Evolutionary conservation across 345 rosid genomes (phyloP).

Genomic region (Noccaea caerulescens): DNA sequence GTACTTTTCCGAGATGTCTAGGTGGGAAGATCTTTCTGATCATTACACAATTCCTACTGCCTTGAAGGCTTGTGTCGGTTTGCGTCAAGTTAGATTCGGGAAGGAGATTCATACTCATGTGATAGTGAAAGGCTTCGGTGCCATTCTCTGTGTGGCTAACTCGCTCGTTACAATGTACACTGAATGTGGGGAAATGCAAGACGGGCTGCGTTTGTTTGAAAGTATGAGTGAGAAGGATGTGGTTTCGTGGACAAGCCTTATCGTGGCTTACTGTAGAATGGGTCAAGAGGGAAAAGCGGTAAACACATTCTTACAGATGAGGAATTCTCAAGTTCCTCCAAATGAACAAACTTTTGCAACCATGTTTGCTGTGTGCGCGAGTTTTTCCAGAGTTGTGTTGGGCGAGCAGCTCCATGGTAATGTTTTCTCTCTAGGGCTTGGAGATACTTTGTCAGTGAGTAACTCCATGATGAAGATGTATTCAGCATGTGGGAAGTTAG

Average conservation of each 20-base stretch:
- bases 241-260: conserved; percentile 80
- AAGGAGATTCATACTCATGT: conserved; percentile 75
- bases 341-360: conserved; percentile 77
- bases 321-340: conserved; percentile 57
- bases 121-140: conserved; percentile 59
- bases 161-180: conserved; percentile 72
- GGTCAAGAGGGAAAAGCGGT: conserved; percentile 68
- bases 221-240: conserved; percentile 66
- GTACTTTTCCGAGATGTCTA: conserved; percentile 72
- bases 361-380: conserved; percentile 65
- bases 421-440: conserved; percentile 57
- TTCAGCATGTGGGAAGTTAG: conserved; percentile 65
- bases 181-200: conserved; percentile 73
- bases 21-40: conserved; percentile 55
- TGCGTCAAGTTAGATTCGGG: conserved; percentile 60
- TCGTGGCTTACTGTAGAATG: conserved; percentile 58
- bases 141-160: conserved; percentile 64
- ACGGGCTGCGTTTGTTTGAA: conserved; percentile 61
- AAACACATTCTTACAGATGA: conserved; percentile 61
- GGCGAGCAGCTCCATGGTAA: conserved; percentile 85
- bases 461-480: conserved; percentile 74
- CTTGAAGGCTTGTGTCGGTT: conserved; percentile 80
- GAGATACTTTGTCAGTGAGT: conserved; percentile 58
- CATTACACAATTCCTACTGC: conserved; percentile 61
- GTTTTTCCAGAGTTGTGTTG: conserved; percentile 65